phyloP scores from a whole-genome alignment of 306 rosid genomes.

The Prinsepia uniflora region DNA sequence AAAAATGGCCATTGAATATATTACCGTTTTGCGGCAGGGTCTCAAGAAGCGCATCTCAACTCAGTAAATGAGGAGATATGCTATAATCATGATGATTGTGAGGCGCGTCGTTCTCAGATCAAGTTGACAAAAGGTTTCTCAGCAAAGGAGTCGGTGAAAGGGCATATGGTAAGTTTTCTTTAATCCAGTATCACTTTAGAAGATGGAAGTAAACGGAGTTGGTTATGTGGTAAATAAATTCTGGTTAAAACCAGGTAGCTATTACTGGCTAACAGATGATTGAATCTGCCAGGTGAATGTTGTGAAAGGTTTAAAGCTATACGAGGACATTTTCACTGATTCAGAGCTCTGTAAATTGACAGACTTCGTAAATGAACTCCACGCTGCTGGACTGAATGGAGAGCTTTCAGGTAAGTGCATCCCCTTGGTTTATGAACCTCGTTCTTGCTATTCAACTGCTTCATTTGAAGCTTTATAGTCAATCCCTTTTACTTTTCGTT shows the following conservation, averaged over 20 bases:
- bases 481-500: neutral
- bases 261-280: conserved; percentile 29
- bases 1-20: neutral
- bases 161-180: conserved; percentile 79
- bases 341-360: conserved; percentile 65
- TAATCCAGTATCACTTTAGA: neutral
- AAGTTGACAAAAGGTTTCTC: conserved; percentile 92
- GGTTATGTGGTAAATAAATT: neutral
- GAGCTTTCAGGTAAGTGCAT: conserved; percentile 65
- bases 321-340: conserved; percentile 70
- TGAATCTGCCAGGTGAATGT: conserved; percentile 83
- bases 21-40: conserved; percentile 43
- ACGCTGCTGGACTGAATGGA: conserved; percentile 80
- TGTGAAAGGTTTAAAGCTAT: conserved; percentile 87
- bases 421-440: neutral
- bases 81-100: conserved; percentile 80
- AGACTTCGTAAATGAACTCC: conserved; percentile 67
- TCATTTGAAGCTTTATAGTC: neutral
- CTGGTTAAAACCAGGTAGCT: conserved; percentile 7
- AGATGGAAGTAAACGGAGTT: neutral
- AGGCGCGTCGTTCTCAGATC: conserved; percentile 67
- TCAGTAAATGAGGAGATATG: conserved; percentile 49
- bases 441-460: neutral
- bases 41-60: conserved; percentile 67
- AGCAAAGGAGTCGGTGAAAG: conserved; percentile 87